These are phyloP conservation scores for Nematodospora anomalae DNA, from an alignment of 1,139 yeast species.

Conservation along the genomic window DNA sequence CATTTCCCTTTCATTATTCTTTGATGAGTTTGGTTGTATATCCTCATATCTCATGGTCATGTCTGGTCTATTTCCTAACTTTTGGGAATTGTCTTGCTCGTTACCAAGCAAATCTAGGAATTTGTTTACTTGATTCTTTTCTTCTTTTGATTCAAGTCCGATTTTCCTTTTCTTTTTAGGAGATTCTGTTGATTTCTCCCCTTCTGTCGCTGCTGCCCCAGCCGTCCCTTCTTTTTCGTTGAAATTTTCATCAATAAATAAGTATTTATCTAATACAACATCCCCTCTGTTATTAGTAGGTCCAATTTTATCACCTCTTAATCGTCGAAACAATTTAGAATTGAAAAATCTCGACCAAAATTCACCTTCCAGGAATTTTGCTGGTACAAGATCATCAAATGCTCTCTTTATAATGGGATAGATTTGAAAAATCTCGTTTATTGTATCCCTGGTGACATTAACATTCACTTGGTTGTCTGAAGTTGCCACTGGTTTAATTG, in stretches of 20 bases:
- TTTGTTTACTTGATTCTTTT: conserved; percentile 42
- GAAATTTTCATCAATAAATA: conserved; percentile 54
- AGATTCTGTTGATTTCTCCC: conserved; percentile 10
- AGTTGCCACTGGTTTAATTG: conserved; percentile 89
- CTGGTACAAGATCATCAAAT: conserved; percentile 84
- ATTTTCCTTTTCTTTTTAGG: conserved; percentile 6
- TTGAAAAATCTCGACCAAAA: conserved; percentile 98
- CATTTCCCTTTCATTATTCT: conserved; percentile 48
- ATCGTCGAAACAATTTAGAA: conserved; percentile 79
- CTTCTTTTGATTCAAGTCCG: not conserved
- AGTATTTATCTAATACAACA: conserved; percentile 77
- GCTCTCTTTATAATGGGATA: conserved; percentile 93
- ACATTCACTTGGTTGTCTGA: conserved; percentile 91
- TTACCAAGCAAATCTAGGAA: conserved; percentile 79
- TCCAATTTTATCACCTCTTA: conserved; percentile 82
- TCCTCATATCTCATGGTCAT: conserved; percentile 76
- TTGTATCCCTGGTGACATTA: conserved; percentile 85
- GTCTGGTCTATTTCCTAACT: conserved; percentile 80
- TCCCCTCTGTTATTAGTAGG: conserved; percentile 80
- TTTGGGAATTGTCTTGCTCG: conserved; percentile 75
- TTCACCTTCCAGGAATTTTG: conserved; percentile 77
- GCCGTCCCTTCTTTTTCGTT: conserved; percentile 17
- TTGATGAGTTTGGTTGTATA: conserved; percentile 1
- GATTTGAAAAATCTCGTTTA: conserved; percentile 86
- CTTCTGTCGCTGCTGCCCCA: conserved; percentile 16